phyloP scores from a whole-genome alignment of 441 rosid species.

The Theobroma grandiflorum region DNA sequence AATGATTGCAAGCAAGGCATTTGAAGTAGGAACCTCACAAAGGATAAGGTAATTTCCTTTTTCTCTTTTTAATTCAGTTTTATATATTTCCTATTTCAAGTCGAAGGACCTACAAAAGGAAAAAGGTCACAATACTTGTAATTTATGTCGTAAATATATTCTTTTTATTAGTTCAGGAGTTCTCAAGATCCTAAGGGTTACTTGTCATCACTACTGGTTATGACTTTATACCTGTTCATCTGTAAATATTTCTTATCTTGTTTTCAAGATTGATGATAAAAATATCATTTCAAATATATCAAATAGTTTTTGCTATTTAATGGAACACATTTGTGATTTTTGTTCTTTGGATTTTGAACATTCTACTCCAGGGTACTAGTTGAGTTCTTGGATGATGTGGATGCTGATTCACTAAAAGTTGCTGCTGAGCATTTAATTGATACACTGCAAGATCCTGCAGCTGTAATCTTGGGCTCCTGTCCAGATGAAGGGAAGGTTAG shows the following conservation, averaged over 20 bases:
- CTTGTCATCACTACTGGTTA: neutral
- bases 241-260: neutral
- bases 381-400: constrained; percentile 79
- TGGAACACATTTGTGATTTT: neutral
- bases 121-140: neutral
- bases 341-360: constrained; percentile 12
- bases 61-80: neutral
- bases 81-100: neutral
- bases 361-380: constrained; percentile 71
- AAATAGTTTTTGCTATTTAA: neutral
- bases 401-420: constrained; percentile 82
- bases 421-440: constrained; percentile 81
- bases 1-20: constrained; percentile 63
- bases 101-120: neutral
- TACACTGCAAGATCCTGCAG: constrained; percentile 75
- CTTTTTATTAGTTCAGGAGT: neutral
- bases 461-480: constrained; percentile 77
- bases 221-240: neutral
- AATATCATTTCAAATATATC: constrained; percentile 15
- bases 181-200: neutral
- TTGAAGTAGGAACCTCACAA: constrained; percentile 64
- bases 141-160: neutral
- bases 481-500: constrained; percentile 90
- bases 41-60: constrained; percentile 55
- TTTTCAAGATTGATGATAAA: neutral